Conservation (phyloP, 345 rosid species). For the Citrus glauca region DNA sequence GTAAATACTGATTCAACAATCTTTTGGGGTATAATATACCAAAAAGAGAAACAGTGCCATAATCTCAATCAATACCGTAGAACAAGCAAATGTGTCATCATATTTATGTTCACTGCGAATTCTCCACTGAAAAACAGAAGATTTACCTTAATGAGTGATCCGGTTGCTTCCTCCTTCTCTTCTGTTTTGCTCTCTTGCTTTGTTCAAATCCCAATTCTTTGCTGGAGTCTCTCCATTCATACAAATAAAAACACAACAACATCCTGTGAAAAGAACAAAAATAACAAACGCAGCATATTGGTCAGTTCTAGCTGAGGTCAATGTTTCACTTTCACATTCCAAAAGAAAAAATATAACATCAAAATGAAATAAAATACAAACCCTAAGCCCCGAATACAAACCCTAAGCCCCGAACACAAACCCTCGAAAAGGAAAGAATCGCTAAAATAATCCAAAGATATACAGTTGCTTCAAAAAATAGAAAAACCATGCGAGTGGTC, state of each 20-base stretch:
- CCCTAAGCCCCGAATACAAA: neutral
- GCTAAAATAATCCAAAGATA: neutral
- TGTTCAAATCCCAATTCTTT: conserved; percentile 11
- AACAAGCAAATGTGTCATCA: neutral
- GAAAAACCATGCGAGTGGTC: neutral
- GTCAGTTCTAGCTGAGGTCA: neutral
- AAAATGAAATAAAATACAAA: neutral
- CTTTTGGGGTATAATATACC: neutral
- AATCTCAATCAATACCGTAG: neutral
- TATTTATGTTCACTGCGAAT: neutral
- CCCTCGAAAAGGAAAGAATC: neutral
- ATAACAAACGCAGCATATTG: neutral
- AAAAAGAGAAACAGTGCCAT: neutral
- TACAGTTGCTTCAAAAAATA: neutral
- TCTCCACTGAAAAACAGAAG: neutral
- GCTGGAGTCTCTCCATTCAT: neutral
- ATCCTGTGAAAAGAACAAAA: neutral
- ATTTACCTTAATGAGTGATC: conserved; percentile 3
- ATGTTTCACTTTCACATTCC: neutral
- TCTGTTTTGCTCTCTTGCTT: conserved; percentile 14
- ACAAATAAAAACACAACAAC: conserved; percentile 10
- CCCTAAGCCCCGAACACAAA: neutral
- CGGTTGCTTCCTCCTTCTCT: conserved; percentile 14
- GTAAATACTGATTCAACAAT: neutral
- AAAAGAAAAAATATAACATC: neutral